Evolutionary conservation across 441 rosid species (phyloP).

Genomic region (Populus tomentosa): DNA sequence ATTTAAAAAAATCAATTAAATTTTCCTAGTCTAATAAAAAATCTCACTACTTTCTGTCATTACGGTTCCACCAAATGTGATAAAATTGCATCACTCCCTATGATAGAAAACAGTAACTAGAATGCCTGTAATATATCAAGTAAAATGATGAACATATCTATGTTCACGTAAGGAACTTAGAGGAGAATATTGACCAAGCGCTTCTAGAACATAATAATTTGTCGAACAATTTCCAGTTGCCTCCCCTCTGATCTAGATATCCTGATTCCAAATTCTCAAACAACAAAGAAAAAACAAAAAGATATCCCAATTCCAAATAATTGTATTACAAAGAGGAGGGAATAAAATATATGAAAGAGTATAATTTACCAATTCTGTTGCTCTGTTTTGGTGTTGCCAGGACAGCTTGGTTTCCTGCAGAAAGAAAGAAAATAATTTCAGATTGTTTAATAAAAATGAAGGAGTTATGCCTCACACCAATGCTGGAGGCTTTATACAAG

Average conservation of each 20-base stretch:
- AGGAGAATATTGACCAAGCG: neutral
- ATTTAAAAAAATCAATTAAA: neutral
- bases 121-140: neutral
- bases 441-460: neutral
- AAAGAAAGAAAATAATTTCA: neutral
- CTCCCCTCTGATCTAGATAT: neutral
- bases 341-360: neutral
- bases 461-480: neutral
- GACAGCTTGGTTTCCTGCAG: slow-evolving; percentile 13
- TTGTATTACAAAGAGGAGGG: neutral
- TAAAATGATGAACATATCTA: neutral
- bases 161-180: neutral
- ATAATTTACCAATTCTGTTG: slow-evolving; percentile 14
- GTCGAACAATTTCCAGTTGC: neutral
- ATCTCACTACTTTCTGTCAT: neutral
- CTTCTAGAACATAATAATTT: neutral
- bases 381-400: slow-evolving; percentile 6
- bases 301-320: neutral
- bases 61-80: neutral
- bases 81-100: neutral
- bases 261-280: neutral
- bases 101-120: neutral
- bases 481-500: neutral
- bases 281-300: neutral
- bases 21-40: neutral